Base-by-base conservation (phyloP, 1,139 yeast species). In the Diutina sp. region DNA sequence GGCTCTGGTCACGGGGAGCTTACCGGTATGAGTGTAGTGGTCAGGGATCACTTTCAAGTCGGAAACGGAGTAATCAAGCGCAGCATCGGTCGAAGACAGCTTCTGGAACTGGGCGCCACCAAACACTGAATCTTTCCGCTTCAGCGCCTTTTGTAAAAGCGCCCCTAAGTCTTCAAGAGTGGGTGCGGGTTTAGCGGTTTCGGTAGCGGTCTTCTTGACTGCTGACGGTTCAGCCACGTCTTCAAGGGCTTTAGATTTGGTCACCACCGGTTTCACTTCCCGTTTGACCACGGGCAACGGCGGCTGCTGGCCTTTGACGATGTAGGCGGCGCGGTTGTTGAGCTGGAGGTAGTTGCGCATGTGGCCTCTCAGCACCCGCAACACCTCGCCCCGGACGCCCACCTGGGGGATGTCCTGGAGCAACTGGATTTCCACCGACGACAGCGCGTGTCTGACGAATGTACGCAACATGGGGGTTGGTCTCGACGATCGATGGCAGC, bases 291-390 rank as follows among this genome's bases (percentile, higher is more conserved):
- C 81, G 1, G 89, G 87, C 56, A 87, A 78, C 57, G 76, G 74
- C 54, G 89, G 85, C 7, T 79, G 78, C 58, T 77, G 73, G 16
- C 76, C 79, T 53, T 75, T 72, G 46, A 80, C 67, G 41, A 87
- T 76, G 65, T 87, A 87, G 46, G 82, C 80, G 3, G 97, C 97
- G 55, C 88, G 87, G 63, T 87, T 84, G 60, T 73, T 65, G 56
- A 81, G 80, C 64, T 90, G 90, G 58, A 90, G 77, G 63, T 73
- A 80, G 70, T 87, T 88, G 67, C 93, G 80, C 97, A 90, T 90
- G 59, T 81, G 76, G 18, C 93, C 88, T 44, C 96, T 89, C 59
- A 82, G 78, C n/a, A 90, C 97, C 48, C 79, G 72, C 30, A 87
- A 78, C 53, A 90, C 76, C 71, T 90, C 87, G 35, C 97, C 97